A percentile compares a stretch with the other conserved stretches of the same genome.
These are phyloP conservation scores for Aphanomyces euteiches DNA, from an alignment of 352 stramenopile species.

Conservation along the genomic window DNA sequence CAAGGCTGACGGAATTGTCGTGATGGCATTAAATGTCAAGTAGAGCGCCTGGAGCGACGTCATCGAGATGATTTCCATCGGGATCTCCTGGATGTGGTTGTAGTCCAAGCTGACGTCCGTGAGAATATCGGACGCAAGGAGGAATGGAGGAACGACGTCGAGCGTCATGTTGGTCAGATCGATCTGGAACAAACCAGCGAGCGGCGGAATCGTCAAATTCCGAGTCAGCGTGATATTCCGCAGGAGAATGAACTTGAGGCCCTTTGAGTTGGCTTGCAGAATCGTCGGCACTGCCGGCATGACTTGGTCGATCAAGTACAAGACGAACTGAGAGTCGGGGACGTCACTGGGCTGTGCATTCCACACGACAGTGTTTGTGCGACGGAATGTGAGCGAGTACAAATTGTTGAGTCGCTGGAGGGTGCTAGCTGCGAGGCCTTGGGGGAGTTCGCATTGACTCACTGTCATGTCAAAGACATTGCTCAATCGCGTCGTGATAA, in stretches of 20 bases:
- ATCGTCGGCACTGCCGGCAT: not conserved
- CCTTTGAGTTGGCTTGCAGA: not conserved
- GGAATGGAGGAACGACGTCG: not conserved
- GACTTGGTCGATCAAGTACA: constrained; percentile 3
- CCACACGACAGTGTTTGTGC: constrained; percentile 25
- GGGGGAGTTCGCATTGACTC: constrained; percentile 15
- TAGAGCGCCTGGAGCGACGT: not conserved
- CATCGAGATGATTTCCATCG: not conserved
- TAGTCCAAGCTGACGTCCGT: constrained; percentile 1
- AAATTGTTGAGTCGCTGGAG: constrained; percentile 3
- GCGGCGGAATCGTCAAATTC: not conserved
- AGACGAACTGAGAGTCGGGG: not conserved
- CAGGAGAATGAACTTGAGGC: constrained; percentile 15
- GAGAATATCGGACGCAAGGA: not conserved
- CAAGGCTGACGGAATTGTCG: not conserved
- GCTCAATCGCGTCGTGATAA: not conserved
- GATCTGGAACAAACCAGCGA: not conserved
- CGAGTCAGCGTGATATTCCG: constrained; percentile 4
- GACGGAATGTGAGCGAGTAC: constrained; percentile 10
- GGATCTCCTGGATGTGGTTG: constrained; percentile 3
- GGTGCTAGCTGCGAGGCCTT: not conserved
- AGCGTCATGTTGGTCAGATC: constrained; percentile 12
- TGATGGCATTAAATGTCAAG: constrained; percentile 11
- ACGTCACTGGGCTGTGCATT: constrained; percentile 6
- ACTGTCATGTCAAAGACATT: constrained; percentile 22